Base-by-base conservation (phyloP, 1,284 basidiomycete genomes). In the Megacollybia platyphylla region DNA sequence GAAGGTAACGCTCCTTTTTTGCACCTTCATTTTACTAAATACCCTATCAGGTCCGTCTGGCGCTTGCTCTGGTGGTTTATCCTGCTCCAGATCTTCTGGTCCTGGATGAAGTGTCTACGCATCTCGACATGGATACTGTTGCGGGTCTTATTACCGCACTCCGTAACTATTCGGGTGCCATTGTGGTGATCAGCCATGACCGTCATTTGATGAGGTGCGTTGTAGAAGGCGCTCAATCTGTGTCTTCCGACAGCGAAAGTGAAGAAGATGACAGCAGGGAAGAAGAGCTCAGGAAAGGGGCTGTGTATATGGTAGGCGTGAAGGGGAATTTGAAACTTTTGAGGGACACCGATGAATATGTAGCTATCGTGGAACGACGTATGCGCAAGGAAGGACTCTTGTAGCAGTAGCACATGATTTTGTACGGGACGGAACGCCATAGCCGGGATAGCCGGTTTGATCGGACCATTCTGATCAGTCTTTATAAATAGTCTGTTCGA, bases 181-280 rank as follows among this genome's bases (percentile, higher is more conserved):
- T 85, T 26, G 58, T 84, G 7, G 61, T 85, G 7, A 71, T 86
- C 42, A 81, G 76, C 28, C 83, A 87, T 55, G 83, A 86, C 54
- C 65, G 81, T 47, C 67, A 54, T 49, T 57, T 64, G 43, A 65
- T 63, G 57, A 57, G 60, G 41, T 57, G 61, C 47, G 62, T 66
- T 4, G 57, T 66, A 34, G 63, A 66, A 46, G 62, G 62, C 1
- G 50, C 9, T 9, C 40, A 27, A 8, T 15, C 34, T 2, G 9
- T 35, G 9, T 15, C 40, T 9, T 5, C 30, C 13, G 27, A 15
- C 11, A 15, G 17, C 4, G 40, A 41, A 8, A 27, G 24, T 4
- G 36, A 18, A 11, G 18, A 40, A 8, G 39, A 40, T 18, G 20
- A 17, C 4, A 5, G 20, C 11, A 5, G 34, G 13, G 40, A 13